Conservation (phyloP, 192 early-diverging fungal genomes). For the Coemansia sp. region DNA sequence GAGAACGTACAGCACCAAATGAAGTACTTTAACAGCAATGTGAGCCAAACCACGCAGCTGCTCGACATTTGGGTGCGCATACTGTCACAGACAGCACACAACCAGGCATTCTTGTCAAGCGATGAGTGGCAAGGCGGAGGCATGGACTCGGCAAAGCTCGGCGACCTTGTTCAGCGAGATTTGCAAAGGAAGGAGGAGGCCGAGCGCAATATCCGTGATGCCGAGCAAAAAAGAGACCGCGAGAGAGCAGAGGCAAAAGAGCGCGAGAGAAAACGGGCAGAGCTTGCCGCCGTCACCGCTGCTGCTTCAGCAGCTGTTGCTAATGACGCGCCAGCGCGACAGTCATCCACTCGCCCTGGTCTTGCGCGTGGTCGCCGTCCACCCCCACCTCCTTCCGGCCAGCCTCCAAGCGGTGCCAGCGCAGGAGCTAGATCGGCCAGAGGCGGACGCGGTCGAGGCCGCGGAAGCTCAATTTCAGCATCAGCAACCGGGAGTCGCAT, state of each 20-base stretch:
- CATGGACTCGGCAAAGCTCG: slow-evolving; percentile 32
- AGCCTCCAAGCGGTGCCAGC: slow-evolving; percentile 4
- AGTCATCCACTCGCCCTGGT: slow-evolving; percentile 8
- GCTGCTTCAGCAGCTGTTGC: background rate
- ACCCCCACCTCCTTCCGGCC: slow-evolving; percentile 6
- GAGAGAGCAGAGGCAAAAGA: slow-evolving; percentile 30
- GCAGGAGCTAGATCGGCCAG: background rate
- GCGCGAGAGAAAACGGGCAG: slow-evolving; percentile 26
- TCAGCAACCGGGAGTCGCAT: slow-evolving; percentile 18
- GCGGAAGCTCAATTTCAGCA: slow-evolving; percentile 17
- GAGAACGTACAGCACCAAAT: slow-evolving; percentile 46
- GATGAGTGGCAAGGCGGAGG: slow-evolving; percentile 52
- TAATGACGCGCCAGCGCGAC: slow-evolving; percentile 3
- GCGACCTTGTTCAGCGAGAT: slow-evolving; percentile 29
- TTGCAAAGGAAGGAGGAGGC: slow-evolving; percentile 27
- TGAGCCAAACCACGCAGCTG: slow-evolving; percentile 56
- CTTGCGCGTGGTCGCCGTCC: slow-evolving; percentile 13
- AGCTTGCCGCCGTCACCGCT: slow-evolving; percentile 9
- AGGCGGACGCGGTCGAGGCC: slow-evolving; percentile 18
- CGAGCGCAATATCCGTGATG: slow-evolving; percentile 18
- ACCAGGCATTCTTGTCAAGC: slow-evolving; percentile 50
- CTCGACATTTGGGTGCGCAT: slow-evolving; percentile 56
- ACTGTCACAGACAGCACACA: slow-evolving; percentile 56
- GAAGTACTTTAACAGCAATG: slow-evolving; percentile 56
- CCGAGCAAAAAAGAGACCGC: slow-evolving; percentile 10